Percentiles rank a stretch among this genome's conserved stretches.
Evolutionary conservation across 106 monocot genomes (phyloP).

Genomic region (Iris macrosiphon): DNA sequence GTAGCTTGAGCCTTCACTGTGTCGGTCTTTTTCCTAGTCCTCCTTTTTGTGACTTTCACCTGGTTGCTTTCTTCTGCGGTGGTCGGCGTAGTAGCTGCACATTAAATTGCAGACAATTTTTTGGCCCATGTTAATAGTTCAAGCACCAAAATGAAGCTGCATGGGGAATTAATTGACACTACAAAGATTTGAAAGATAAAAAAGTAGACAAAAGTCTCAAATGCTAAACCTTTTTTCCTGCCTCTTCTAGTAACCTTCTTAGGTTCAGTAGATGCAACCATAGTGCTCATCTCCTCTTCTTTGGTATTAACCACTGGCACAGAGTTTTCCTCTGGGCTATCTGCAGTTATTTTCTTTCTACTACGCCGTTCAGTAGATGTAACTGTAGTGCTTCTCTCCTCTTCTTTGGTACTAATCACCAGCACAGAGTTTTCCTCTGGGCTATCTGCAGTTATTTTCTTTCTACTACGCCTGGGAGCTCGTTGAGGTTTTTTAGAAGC

Average conservation of each 20-base stretch:
- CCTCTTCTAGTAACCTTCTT: constrained; percentile 38
- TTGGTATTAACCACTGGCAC: not conserved
- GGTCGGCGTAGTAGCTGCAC: constrained; percentile 26
- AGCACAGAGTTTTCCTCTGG: constrained; percentile 12
- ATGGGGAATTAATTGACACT: not conserved
- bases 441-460: constrained; percentile 30
- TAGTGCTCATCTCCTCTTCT: constrained; percentile 3
- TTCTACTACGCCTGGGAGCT: constrained; percentile 44
- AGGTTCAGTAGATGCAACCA: constrained; percentile 13
- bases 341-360: constrained; percentile 42
- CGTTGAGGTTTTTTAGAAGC: constrained; percentile 21
- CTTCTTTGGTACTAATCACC: not conserved
- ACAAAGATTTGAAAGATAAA: not conserved
- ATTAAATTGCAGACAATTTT: no score
- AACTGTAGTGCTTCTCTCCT: not conserved
- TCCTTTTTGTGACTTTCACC: constrained; percentile 35
- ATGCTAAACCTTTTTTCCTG: constrained; percentile 52
- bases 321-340: constrained; percentile 17
- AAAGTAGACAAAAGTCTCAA: not conserved
- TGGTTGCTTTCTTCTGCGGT: constrained; percentile 14
- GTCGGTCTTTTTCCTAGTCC: constrained; percentile 25
- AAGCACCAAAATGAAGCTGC: no score
- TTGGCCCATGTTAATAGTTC: no score
- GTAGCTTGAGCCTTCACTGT: constrained; percentile 9
- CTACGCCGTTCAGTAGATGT: constrained; percentile 20